Conservation (phyloP, 805 yeast genomes). For the Scheffersomyces lignosus region DNA sequence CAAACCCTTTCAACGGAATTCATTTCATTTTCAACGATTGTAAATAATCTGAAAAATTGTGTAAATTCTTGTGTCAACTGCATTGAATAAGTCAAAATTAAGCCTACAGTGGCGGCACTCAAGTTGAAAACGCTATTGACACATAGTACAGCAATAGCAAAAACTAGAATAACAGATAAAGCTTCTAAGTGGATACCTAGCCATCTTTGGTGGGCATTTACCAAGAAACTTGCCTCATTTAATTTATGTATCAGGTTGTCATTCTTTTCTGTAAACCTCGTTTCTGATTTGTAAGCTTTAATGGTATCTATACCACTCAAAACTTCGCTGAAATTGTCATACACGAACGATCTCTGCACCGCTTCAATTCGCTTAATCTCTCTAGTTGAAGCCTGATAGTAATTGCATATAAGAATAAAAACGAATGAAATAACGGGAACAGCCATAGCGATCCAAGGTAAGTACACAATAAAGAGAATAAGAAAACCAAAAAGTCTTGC, state of each 20-base stretch:
- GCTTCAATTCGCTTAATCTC: constrained; percentile 80
- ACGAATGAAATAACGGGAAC: constrained; percentile 52
- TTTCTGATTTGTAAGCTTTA: constrained; percentile 52
- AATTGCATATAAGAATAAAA: constrained; percentile 47
- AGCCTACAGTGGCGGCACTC: constrained; percentile 64
- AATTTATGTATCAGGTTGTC: constrained; percentile 50
- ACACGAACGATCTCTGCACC: constrained; percentile 65
- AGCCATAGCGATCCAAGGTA: constrained; percentile 75
- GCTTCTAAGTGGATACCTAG: constrained; percentile 60
- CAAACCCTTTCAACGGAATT: constrained; percentile 73
- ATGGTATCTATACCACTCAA: constrained; percentile 66
- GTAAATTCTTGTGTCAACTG: constrained; percentile 57
- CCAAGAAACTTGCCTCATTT: constrained; percentile 66
- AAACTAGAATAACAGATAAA: constrained; percentile 49
- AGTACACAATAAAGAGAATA: constrained; percentile 62
- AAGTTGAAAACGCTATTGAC: constrained; percentile 61
- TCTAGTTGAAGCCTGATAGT: constrained; percentile 69
- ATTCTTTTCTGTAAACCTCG: constrained; percentile 50
- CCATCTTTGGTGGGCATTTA: constrained; percentile 74
- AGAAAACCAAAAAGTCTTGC: constrained; percentile 61
- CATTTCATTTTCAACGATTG: constrained; percentile 75
- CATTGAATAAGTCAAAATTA: constrained; percentile 61
- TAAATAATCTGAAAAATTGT: constrained; percentile 60
- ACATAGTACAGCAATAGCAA: constrained; percentile 58
- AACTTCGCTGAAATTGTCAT: constrained; percentile 69